phyloP scores from a whole-genome alignment of 495 filamentous ascomycete species.

The Lindgomyces ingoldianus region DNA sequence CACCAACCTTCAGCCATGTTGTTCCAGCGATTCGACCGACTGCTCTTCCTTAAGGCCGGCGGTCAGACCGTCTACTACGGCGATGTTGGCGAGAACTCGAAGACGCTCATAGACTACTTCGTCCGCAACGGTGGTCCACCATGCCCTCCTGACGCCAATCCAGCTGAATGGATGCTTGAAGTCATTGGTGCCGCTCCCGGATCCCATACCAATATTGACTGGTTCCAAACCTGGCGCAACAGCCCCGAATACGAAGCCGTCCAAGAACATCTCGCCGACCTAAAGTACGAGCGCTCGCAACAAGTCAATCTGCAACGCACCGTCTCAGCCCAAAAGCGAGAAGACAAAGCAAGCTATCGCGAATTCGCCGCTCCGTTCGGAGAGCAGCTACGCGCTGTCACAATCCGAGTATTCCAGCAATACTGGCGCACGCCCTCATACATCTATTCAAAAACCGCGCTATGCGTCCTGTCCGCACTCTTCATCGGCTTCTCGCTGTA shows the following conservation, averaged over 20 bases:
- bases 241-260: constrained; percentile 69
- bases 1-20: constrained; percentile 90
- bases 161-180: constrained; percentile 96
- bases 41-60: constrained; percentile 79
- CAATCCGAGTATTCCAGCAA: constrained; percentile 74
- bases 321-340: constrained; percentile 32
- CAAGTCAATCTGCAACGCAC: constrained; percentile 39
- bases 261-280: constrained; percentile 65
- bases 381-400: constrained; percentile 57
- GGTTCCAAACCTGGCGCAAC: constrained; percentile 77
- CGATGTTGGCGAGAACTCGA: constrained; percentile 79
- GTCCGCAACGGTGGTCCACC: constrained; percentile 72
- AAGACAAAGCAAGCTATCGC: constrained; percentile 44
- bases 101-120: constrained; percentile 74
- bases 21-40: constrained; percentile 86
- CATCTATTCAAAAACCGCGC: constrained; percentile 69
- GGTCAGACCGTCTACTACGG: constrained; percentile 90
- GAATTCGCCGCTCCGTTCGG: constrained; percentile 48
- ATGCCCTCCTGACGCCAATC: constrained; percentile 78
- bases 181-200: constrained; percentile 92
- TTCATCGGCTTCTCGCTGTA: constrained; percentile 92
- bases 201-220: constrained; percentile 72
- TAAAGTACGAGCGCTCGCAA: constrained; percentile 63
- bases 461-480: constrained; percentile 60
- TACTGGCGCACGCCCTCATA: constrained; percentile 90